These are phyloP conservation scores for Lentinus polychrous DNA, from an alignment of 1,284 basidiomycete species.

Conservation along the genomic window DNA sequence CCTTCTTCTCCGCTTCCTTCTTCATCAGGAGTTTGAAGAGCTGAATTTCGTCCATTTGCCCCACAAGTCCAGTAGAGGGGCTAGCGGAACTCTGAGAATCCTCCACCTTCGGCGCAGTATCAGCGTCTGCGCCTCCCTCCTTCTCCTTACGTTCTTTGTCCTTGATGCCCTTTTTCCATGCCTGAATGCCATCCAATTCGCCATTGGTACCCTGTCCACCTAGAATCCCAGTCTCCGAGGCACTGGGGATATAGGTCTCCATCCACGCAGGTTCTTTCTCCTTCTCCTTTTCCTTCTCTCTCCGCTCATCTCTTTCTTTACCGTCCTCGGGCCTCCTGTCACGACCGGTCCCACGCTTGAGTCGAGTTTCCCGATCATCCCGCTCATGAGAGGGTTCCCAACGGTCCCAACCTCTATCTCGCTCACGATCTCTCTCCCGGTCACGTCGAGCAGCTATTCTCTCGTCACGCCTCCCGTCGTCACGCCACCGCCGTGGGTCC, in stretches of 20 bases:
- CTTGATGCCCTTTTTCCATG: slow-evolving; percentile 84
- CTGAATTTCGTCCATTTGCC: slow-evolving; percentile 73
- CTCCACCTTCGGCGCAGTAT: slow-evolving; percentile 19
- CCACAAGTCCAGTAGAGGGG: slow-evolving; percentile 7
- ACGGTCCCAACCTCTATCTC: slow-evolving; percentile 26
- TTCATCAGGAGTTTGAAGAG: slow-evolving; percentile 84
- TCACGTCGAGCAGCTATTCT: slow-evolving; percentile 56
- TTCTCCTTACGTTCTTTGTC: slow-evolving; percentile 66
- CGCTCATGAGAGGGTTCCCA: slow-evolving; percentile 35
- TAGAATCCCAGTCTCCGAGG: slow-evolving; percentile 51
- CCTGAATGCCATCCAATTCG: slow-evolving; percentile 81
- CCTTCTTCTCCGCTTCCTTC: slow-evolving; percentile 69
- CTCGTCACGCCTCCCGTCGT: slow-evolving; percentile 74
- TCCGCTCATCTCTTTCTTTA: slow-evolving; percentile 46
- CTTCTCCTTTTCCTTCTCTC: slow-evolving; percentile 18
- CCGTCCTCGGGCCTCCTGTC: slow-evolving; percentile 55
- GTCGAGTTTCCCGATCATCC: slow-evolving; percentile 43
- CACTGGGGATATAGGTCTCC: slow-evolving; percentile 74
- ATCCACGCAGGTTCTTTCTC: slow-evolving; percentile 89
- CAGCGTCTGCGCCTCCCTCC: slow-evolving; percentile 17
- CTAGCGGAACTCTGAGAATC: slow-evolving; percentile 12
- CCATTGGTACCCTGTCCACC: slow-evolving; percentile 54
- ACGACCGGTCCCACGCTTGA: slow-evolving; percentile 50
- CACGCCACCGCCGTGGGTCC: slow-evolving; percentile 65
- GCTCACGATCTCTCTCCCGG: slow-evolving; percentile 25